Evolutionary conservation across 768 basidiomycete genomes (phyloP).

Genomic region (Candolleomyces aberdarensis): DNA sequence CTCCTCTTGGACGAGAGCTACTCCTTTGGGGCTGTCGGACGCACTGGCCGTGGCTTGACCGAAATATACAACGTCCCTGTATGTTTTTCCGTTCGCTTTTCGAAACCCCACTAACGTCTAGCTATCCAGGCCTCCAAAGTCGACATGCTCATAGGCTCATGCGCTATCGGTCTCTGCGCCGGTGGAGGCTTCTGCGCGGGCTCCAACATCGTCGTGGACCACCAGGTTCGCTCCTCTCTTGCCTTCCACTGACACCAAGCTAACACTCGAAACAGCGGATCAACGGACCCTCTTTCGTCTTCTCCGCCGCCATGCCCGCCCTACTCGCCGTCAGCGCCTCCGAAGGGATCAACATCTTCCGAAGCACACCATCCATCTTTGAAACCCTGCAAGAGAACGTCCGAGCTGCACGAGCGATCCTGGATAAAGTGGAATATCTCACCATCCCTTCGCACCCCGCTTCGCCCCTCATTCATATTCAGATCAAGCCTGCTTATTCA

Average conservation of each 20-base stretch:
- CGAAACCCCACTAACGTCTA: background rate
- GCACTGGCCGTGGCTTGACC: conserved; percentile 92
- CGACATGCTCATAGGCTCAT: conserved; percentile 92
- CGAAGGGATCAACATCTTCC: conserved; percentile 78
- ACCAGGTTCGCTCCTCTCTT: conserved; percentile 56
- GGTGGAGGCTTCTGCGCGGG: conserved; percentile 96
- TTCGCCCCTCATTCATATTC: conserved; percentile 87
- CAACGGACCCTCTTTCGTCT: conserved; percentile 94
- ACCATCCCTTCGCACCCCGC: conserved; percentile 81
- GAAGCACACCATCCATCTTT: conserved; percentile 72
- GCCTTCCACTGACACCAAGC: background rate
- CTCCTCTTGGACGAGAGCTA: conserved; percentile 91
- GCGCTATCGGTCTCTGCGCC: conserved; percentile 79
- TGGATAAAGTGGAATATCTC: conserved; percentile 81
- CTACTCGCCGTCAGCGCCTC: conserved; percentile 86
- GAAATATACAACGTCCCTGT: conserved; percentile 94
- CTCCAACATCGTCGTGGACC: conserved; percentile 73
- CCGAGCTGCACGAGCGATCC: conserved; percentile 68
- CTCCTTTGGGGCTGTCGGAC: conserved; percentile 90
- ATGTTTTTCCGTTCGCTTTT: conserved; percentile 22
- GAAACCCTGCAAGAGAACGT: conserved; percentile 78
- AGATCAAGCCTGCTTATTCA: conserved; percentile 28
- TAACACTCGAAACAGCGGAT: conserved; percentile 58
- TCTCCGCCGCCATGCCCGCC: conserved; percentile 92
- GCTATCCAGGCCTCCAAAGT: conserved; percentile 72